Evolutionary conservation across 352 stramenopile species (phyloP).

Genomic region (Aphanomyces stellatus): DNA sequence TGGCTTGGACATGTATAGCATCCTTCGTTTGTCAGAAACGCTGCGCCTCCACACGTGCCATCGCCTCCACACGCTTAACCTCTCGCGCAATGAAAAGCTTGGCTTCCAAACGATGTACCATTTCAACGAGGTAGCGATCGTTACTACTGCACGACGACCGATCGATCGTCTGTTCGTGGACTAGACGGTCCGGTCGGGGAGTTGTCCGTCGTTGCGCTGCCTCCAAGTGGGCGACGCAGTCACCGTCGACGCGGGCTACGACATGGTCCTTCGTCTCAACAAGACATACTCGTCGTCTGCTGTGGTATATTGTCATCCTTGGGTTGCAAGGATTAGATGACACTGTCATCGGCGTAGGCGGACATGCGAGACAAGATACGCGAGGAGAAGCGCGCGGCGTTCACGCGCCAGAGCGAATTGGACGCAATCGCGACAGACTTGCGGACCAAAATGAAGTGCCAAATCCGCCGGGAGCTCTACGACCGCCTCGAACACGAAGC

Average conservation of each 20-base stretch:
- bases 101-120: conserved; percentile 1
- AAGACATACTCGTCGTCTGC: neutral
- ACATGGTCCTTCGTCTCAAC: neutral
- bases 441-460: conserved; percentile 15
- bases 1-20: neutral
- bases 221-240: conserved; percentile 13
- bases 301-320: neutral
- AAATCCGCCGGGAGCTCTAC: conserved; percentile 11
- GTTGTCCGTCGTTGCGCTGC: conserved; percentile 11
- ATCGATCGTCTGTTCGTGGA: neutral
- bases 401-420: neutral
- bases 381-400: conserved; percentile 5
- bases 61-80: neutral
- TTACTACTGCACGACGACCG: too few relatives aligned
- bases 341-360: too few relatives aligned
- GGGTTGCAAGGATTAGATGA: too few relatives aligned
- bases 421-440: conserved; percentile 9
- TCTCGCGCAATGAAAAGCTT: conserved; percentile 1
- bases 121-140: conserved; percentile 16
- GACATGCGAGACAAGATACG: neutral
- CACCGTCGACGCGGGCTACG: conserved; percentile 3
- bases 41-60: neutral
- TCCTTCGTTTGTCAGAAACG: conserved; percentile 4
- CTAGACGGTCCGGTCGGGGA: conserved; percentile 11
- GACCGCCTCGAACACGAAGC: conserved; percentile 17